A percentile compares a stretch with the other conserved stretches of the same genome.
phyloP scores from a whole-genome alignment of 352 stramenopile genomes.

The Phytophthora macrochlamydospora region DNA sequence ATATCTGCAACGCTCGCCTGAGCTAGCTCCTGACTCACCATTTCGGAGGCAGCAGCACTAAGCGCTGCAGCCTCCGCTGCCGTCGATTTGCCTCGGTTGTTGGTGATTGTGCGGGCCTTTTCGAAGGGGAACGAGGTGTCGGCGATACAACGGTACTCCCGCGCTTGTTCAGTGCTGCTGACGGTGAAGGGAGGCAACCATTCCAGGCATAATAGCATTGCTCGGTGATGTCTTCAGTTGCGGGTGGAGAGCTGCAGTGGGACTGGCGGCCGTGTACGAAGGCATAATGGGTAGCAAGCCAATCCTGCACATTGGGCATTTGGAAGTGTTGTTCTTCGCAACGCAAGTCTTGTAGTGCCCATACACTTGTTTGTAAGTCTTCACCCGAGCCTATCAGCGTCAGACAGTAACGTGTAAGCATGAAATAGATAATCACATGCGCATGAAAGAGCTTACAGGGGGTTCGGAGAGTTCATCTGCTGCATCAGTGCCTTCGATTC shows the following conservation, averaged over 20 bases:
- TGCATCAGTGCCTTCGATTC: conserved; percentile 80
- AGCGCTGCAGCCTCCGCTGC: conserved; percentile 36
- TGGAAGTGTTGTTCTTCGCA: conserved; percentile 77
- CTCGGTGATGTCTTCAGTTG: conserved; percentile 16
- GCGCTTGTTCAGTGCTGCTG: conserved; percentile 51
- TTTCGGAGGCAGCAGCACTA: conserved; percentile 28
- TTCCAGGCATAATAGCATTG: conserved; percentile 14
- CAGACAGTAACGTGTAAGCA: not conserved
- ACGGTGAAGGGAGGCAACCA: conserved; percentile 39
- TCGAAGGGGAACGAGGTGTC: conserved; percentile 76
- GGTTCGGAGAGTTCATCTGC: conserved; percentile 73
- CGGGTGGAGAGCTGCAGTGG: conserved; percentile 34
- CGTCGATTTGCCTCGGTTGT: conserved; percentile 36
- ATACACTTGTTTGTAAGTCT: conserved; percentile 89
- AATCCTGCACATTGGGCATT: conserved; percentile 89
- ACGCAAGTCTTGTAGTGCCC: conserved; percentile 83
- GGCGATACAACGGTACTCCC: conserved; percentile 57
- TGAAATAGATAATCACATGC: not conserved
- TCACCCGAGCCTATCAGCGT: conserved; percentile 54
- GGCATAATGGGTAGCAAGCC: conserved; percentile 65
- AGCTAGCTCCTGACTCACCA: conserved; percentile 56
- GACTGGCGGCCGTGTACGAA: conserved; percentile 17
- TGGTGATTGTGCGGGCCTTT: conserved; percentile 68
- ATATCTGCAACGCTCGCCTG: conserved; percentile 75
- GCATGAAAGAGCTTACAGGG: conserved; percentile 44